Base-by-base conservation (phyloP, 2,329 filamentous ascomycete species). In the Metarhizium sp. region DNA sequence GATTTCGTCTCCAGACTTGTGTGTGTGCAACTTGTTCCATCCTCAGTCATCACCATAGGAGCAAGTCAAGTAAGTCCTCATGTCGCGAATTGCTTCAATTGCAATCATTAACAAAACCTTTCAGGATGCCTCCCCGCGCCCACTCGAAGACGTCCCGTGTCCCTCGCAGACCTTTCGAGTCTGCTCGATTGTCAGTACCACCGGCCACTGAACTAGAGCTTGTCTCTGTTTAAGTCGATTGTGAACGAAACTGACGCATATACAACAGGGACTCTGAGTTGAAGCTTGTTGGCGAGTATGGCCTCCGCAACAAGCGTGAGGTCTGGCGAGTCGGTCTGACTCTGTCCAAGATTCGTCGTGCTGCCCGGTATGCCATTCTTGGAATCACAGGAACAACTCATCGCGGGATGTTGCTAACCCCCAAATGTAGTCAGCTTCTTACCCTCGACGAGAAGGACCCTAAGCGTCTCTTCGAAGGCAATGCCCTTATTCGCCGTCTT, bases 61-160 rank as follows among this genome's bases (percentile, higher is more conserved):
- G 67, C 66, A 67, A 68, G 69, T 59, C 69, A 73, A 73, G 71
- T 73, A 58, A 71, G 71, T 71, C 30, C 36, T 18, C 54, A 36
- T 51, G 45, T 55, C 59, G 50, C 50, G 50, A 50, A 57, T 56
- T 53, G 50, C 48, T 52, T 46, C 43, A 53, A 55, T 51, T 51
- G 43, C 58, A 45, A 57, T 52, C 57, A 66, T 63, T 69, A 65
- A 71, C 63, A 63, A 18, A 6, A 18, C 7, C 2, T 40, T 50
- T 57, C 59, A 73, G 71, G 61, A 73, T 73, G 71, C 67, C 71
- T 69, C 71, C 71, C 58, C 71, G 71, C 75, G 88, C 87, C 70
- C 96, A 96, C 83, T 95, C 88, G 76, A 99, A 99, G 90, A 99
- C 94, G 84, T 95, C 95, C 78, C 96, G 95, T 88, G 91, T 95